Conservation (phyloP, 345 rosid genomes). For the Salix viminalis region DNA sequence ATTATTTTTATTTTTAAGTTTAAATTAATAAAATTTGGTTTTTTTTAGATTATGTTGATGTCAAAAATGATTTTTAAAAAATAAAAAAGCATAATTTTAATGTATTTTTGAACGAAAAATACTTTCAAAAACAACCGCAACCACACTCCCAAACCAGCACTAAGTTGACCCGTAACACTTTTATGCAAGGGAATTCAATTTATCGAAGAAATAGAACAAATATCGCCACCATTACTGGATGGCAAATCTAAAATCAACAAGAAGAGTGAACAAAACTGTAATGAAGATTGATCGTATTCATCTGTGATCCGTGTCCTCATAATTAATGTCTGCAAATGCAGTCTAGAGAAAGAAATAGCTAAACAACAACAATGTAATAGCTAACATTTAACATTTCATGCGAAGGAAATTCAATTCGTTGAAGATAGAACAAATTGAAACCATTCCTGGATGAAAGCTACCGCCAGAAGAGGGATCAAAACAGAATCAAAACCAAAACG, state of each 20-base stretch:
- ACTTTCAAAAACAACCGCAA: no score
- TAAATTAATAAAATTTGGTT: no score
- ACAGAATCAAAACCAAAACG: neutral
- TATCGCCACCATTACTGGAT: neutral
- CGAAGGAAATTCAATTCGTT: neutral
- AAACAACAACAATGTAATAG: neutral
- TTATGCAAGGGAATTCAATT: neutral
- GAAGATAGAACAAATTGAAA: constrained; percentile 3
- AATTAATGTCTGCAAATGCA: neutral
- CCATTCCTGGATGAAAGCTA: neutral
- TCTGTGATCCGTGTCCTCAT: neutral
- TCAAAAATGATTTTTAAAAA: no score
- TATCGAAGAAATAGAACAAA: neutral
- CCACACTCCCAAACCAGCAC: no score
- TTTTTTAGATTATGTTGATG: no score
- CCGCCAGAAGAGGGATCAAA: constrained; percentile 3
- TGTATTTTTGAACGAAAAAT: no score
- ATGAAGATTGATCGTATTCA: neutral
- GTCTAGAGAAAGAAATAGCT: neutral
- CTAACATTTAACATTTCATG: neutral
- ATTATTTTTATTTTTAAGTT: no score
- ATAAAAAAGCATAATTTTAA: no score
- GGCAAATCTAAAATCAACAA: neutral
- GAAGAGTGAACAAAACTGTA: neutral
- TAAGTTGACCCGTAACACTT: neutral